phyloP scores from a whole-genome alignment of 768 basidiomycete genomes.

The Cyclocybe cylindracea region DNA sequence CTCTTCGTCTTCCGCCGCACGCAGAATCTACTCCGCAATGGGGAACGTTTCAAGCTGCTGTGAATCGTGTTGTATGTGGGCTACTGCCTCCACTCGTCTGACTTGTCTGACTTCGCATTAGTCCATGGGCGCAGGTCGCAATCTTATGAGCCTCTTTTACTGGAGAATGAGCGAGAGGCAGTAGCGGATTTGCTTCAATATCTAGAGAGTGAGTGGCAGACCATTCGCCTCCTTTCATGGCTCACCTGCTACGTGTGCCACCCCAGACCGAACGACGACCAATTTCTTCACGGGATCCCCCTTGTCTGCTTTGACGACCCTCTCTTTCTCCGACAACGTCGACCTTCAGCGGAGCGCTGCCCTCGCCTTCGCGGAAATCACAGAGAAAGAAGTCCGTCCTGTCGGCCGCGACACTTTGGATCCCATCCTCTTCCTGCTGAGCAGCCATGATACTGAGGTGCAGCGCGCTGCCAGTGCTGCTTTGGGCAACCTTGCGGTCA shows the following conservation, averaged over 20 bases:
- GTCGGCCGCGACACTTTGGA: conserved; percentile 97
- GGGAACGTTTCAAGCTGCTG: conserved; percentile 81
- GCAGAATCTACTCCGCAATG: conserved; percentile 40
- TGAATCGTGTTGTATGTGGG: conserved; percentile 73
- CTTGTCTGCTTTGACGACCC: conserved; percentile 89
- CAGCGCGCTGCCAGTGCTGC: conserved; percentile 98
- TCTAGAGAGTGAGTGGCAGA: conserved; percentile 80
- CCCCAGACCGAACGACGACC: conserved; percentile 92
- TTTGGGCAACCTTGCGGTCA: conserved; percentile 95
- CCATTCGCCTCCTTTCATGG: background rate
- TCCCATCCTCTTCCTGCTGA: conserved; percentile 95
- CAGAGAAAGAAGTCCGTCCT: conserved; percentile 97
- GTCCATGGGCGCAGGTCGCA: conserved; percentile 84
- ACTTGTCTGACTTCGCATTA: conserved; percentile 31
- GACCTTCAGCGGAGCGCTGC: conserved; percentile 98
- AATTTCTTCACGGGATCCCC: conserved; percentile 98
- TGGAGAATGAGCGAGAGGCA: conserved; percentile 95
- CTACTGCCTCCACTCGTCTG: conserved; percentile 14
- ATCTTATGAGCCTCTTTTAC: conserved; percentile 81
- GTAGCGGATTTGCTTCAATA: conserved; percentile 97
- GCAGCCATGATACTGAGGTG: conserved; percentile 98
- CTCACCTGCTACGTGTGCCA: conserved; percentile 6
- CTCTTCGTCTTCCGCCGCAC: conserved; percentile 6
- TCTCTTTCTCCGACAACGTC: conserved; percentile 98
- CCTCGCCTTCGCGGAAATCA: conserved; percentile 98